phyloP scores from a whole-genome alignment of 1,139 yeast species.

The Diutina mesorugosa region DNA sequence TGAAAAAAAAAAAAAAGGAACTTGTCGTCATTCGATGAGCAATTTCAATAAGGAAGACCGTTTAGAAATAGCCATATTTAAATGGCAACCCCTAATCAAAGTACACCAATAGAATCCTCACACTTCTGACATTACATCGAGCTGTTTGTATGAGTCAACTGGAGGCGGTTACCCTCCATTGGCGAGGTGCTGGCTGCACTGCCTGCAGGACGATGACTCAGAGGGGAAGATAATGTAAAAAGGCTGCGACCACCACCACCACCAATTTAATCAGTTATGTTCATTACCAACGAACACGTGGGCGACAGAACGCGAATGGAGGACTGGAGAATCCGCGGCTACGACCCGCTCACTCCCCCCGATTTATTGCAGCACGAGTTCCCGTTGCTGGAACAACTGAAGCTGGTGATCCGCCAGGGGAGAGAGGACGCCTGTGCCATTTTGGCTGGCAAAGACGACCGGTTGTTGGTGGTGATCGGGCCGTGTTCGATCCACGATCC shows the following conservation, averaged over 20 bases:
- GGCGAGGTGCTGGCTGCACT: neutral
- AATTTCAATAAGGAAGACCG: too few species aligned
- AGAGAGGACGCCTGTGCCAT: constrained; percentile 65
- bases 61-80: too few species aligned
- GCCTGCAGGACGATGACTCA: neutral
- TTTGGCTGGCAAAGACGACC: constrained; percentile 65
- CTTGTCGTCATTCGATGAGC: too few species aligned
- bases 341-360: constrained; percentile 92
- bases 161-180: neutral
- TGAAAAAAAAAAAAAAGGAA: too few species aligned
- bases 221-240: neutral
- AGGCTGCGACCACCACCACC: neutral
- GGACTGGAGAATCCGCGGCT: constrained; percentile 91
- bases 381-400: constrained; percentile 53
- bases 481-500: constrained; percentile 98
- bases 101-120: too few species aligned
- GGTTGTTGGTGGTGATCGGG: constrained; percentile 75
- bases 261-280: constrained; percentile 64
- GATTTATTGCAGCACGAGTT: constrained; percentile 84
- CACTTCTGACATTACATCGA: too few species aligned
- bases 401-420: constrained; percentile 54
- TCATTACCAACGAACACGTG: constrained; percentile 66
- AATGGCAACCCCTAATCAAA: too few species aligned
- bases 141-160: too few species aligned
- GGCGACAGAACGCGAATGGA: constrained; percentile 78